These are phyloP conservation scores for Geum urbanum DNA, from an alignment of 306 rosid genomes.

Conservation along the genomic window DNA sequence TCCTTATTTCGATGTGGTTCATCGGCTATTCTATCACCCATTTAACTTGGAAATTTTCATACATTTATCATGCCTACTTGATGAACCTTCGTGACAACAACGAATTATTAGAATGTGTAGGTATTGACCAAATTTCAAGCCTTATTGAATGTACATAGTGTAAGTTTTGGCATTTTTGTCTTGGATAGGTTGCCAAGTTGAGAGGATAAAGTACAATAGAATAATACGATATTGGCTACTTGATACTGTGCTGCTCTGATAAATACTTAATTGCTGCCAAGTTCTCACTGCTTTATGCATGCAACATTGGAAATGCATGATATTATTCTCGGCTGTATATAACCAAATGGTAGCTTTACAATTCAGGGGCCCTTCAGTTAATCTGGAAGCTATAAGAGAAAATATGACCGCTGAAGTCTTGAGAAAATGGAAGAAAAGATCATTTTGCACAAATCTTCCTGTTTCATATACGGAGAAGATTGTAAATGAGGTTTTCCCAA, in stretches of 20 bases:
- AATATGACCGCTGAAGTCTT: constrained; percentile 15
- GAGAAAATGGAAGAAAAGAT: constrained; percentile 27
- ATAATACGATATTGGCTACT: too few species aligned
- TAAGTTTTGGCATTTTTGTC: too few species aligned
- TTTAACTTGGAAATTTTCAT: constrained; percentile 4
- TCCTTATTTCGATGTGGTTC: not conserved
- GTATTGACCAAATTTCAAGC: too few species aligned
- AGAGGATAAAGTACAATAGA: too few species aligned
- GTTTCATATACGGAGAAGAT: constrained; percentile 32
- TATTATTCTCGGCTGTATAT: not conserved
- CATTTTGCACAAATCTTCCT: constrained; percentile 35
- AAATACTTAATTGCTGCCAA: not conserved
- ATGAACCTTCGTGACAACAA: not conserved
- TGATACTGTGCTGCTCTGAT: too few species aligned
- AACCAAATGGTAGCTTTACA: not conserved
- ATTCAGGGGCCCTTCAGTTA: constrained; percentile 27
- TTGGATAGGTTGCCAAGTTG: too few species aligned
- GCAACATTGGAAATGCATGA: not conserved
- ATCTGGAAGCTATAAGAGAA: constrained; percentile 17
- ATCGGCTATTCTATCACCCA: not conserved
- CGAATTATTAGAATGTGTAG: not conserved
- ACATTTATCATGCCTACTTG: not conserved
- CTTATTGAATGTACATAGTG: too few species aligned
- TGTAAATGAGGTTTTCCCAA: constrained; percentile 16
- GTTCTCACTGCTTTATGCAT: not conserved